Evolutionary conservation across 1,139 yeast species (phyloP).

Genomic region (Scheffersomyces illinoinensis): DNA sequence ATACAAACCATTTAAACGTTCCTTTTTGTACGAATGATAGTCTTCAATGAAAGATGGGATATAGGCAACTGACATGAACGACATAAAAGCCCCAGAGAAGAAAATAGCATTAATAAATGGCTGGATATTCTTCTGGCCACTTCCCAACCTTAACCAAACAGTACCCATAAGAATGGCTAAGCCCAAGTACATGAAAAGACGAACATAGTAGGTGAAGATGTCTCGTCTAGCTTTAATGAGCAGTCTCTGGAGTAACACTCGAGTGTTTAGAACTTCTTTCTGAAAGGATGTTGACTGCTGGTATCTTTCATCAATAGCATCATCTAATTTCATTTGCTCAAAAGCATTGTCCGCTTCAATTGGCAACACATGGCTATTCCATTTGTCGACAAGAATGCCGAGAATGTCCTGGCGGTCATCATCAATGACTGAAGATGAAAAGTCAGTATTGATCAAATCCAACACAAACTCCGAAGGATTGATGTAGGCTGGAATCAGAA

Average conservation of each 20-base stretch:
- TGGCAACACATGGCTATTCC: constrained; percentile 2
- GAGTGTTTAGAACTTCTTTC: constrained; percentile 5
- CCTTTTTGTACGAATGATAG: constrained; percentile 27
- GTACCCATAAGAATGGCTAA: constrained; percentile 44
- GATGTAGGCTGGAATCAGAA: constrained; percentile 17
- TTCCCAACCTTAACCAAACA: constrained; percentile 36
- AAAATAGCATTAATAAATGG: constrained; percentile 41
- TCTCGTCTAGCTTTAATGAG: constrained; percentile 35
- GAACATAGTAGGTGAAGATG: constrained; percentile 34
- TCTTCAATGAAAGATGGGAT: constrained; percentile 43
- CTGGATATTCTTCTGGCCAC: constrained; percentile 31
- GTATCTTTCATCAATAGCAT: background rate
- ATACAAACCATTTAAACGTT: constrained; percentile 35
- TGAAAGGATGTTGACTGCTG: background rate
- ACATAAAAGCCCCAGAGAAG: constrained; percentile 45
- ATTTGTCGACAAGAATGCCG: constrained; percentile 3
- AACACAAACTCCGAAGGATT: constrained; percentile 34
- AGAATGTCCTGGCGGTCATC: background rate
- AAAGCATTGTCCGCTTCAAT: background rate
- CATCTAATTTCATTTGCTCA: background rate
- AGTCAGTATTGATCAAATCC: constrained; percentile 36
- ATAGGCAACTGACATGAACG: constrained; percentile 45
- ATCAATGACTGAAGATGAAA: constrained; percentile 4
- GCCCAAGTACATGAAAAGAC: constrained; percentile 39
- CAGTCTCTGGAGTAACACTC: constrained; percentile 21